Base-by-base conservation (phyloP, 208 protist genomes). In the Hexamita inflata region DNA sequence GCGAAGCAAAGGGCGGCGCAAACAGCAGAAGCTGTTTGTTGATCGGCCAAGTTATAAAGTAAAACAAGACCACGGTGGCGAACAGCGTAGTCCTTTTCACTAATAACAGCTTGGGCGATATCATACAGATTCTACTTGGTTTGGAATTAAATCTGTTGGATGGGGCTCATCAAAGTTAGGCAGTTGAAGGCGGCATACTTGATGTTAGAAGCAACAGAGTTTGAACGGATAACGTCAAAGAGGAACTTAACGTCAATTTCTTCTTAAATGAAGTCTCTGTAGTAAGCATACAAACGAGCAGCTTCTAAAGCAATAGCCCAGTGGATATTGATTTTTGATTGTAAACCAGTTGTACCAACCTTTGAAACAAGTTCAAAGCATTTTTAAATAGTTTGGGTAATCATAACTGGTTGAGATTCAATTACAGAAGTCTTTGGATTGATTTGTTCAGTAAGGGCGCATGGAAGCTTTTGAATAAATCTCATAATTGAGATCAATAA, bases 401-500 rank as follows among this genome's bases (percentile, higher is more conserved):
- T n/a, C n/a, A n/a, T n/a, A n/a, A n/a, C n/a, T n/a, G n/a, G n/a
- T n/a, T n/a, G n/a, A n/a, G n/a, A n/a, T n/a, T n/a, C n/a, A n/a
- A n/a, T n/a, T n/a, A n/a, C n/a, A n/a, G n/a, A n/a, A n/a, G n/a
- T n/a, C n/a, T n/a, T n/a, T n/a, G n/a, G n/a, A n/a, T n/a, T n/a
- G n/a, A n/a, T n/a, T n/a, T n/a, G n/a, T n/a, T n/a, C n/a, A n/a
- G n/a, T n/a, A n/a, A n/a, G n/a, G n/a, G n/a, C n/a, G n/a, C n/a
- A n/a, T n/a, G n/a, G n/a, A n/a, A n/a, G n/a, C n/a, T n/a, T n/a
- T 15, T 19, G 7, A 15, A 77, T 9, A 7, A 73, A 11, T 2
- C 38, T 2, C 9, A 66, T 57, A 28, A 77, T 1, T 32, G 24
- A 64, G 11, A 77, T 70, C 9, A 77, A n/a, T 7, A 77, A 34